phyloP scores from a whole-genome alignment of 768 basidiomycete genomes.

The Rhodotorula toruloides region DNA sequence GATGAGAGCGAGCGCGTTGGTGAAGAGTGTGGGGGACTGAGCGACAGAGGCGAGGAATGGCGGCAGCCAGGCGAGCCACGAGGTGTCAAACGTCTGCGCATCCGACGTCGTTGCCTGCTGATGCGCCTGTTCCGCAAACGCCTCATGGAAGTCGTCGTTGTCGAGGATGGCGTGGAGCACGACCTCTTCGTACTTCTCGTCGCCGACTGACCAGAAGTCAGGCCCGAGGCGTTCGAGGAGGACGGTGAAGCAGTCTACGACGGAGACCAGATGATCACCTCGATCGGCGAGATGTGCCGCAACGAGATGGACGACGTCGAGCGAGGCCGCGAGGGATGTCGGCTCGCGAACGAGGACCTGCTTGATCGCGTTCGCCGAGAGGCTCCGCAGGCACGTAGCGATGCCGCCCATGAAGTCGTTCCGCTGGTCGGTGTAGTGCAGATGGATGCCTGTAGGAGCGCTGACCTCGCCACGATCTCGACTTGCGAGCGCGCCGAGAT shows the following conservation, averaged over 20 bases:
- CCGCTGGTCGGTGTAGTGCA: slow-evolving; percentile 22
- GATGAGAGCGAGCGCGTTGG: slow-evolving; percentile 67
- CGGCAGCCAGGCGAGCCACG: slow-evolving; percentile 62
- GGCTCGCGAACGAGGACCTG: slow-evolving; percentile 10
- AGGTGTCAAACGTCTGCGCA: slow-evolving; percentile 53
- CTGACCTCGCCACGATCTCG: slow-evolving; percentile 22
- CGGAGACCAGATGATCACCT: slow-evolving; percentile 18
- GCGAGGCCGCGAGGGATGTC: neutral
- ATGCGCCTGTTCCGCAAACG: slow-evolving; percentile 38
- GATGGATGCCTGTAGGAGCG: slow-evolving; percentile 12
- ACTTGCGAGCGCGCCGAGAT: slow-evolving; percentile 54
- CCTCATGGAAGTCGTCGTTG: slow-evolving; percentile 52
- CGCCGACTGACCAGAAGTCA: slow-evolving; percentile 65
- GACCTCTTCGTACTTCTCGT: slow-evolving; percentile 66
- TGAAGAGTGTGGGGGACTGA: slow-evolving; percentile 51
- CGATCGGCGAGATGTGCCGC: slow-evolving; percentile 29
- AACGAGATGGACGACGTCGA: slow-evolving; percentile 32
- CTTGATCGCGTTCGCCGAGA: slow-evolving; percentile 27
- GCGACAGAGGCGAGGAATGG: slow-evolving; percentile 59
- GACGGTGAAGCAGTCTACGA: slow-evolving; percentile 22
- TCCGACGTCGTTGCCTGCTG: slow-evolving; percentile 31
- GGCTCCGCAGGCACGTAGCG: slow-evolving; percentile 8
- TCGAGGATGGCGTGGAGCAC: slow-evolving; percentile 79
- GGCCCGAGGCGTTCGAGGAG: slow-evolving; percentile 43
- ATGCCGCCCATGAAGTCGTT: slow-evolving; percentile 28